These are phyloP conservation scores for Lasiodiplodia hormozganensis DNA, from an alignment of 2,329 filamentous ascomycete species.

Conservation along the genomic window DNA sequence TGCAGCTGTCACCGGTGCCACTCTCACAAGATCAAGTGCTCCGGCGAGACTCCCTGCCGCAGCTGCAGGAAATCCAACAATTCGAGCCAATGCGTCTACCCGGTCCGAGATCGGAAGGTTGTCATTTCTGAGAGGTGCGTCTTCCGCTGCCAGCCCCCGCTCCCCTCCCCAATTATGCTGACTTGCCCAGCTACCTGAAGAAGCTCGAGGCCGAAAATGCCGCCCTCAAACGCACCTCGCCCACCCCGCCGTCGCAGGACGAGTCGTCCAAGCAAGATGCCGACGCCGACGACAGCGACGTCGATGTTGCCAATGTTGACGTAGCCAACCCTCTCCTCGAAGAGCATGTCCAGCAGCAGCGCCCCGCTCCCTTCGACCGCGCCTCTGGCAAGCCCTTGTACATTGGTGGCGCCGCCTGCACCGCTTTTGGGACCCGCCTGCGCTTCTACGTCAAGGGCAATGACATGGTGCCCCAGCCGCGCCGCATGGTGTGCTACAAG, in stretches of 20 bases:
- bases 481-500: conserved; percentile 31
- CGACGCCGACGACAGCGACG: conserved; percentile 8
- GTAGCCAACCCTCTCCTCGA: conserved; percentile 37
- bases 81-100: conserved; percentile 32
- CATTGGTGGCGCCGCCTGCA: conserved; percentile 36
- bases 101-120: conserved; percentile 35
- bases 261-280: neutral
- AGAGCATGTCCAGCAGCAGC: conserved; percentile 32
- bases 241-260: conserved; percentile 24
- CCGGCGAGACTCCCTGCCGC: conserved; percentile 36
- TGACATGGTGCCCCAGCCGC: conserved; percentile 33
- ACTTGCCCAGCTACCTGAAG: conserved; percentile 32
- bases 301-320: conserved; percentile 30
- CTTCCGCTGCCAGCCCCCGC: neutral
- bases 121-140: conserved; percentile 35
- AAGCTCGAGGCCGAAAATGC: conserved; percentile 35
- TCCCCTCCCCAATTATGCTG: neutral
- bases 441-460: conserved; percentile 33
- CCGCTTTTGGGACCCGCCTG: conserved; percentile 36
- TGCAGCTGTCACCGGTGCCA: conserved; percentile 37
- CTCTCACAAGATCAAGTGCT: conserved; percentile 39
- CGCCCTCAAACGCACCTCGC: conserved; percentile 29
- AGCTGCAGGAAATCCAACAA: conserved; percentile 34
- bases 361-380: conserved; percentile 27
- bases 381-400: conserved; percentile 31